phyloP scores from a whole-genome alignment of 345 rosid species.

The Isatis tinctoria region DNA sequence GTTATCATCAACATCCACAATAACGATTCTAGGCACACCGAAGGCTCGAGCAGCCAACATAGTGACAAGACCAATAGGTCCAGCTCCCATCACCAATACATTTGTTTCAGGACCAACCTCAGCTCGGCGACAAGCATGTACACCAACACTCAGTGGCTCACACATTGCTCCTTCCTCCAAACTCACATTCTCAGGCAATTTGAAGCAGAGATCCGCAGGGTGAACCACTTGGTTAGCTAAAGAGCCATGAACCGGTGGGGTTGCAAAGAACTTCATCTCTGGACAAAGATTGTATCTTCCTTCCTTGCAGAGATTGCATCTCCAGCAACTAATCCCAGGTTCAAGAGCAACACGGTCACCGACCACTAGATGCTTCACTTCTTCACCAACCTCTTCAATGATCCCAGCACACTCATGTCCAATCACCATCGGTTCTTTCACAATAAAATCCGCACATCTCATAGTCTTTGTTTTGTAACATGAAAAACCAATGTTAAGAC shows the following conservation, averaged over 20 bases:
- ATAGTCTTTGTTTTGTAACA: constrained; percentile 47
- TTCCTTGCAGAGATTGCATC: constrained; percentile 61
- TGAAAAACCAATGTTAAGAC: neutral
- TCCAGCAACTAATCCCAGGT: constrained; percentile 86
- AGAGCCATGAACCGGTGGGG: constrained; percentile 90
- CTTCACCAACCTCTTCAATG: constrained; percentile 75
- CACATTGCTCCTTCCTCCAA: constrained; percentile 99
- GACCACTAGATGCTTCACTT: constrained; percentile 56
- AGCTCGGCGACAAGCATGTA: constrained; percentile 92
- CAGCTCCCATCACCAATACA: constrained; percentile 77
- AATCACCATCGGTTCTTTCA: constrained; percentile 93
- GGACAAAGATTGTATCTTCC: constrained; percentile 91
- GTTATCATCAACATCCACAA: constrained; percentile 71
- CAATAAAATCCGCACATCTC: constrained; percentile 73
- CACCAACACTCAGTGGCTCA: constrained; percentile 91
- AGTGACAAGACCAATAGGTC: constrained; percentile 93
- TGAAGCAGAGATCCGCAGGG: constrained; percentile 86
- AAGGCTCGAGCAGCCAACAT: constrained; percentile 89
- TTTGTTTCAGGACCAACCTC: constrained; percentile 65
- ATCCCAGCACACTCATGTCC: constrained; percentile 97
- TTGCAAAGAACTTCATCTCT: constrained; percentile 89
- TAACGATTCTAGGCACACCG: constrained; percentile 71
- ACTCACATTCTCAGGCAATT: constrained; percentile 83
- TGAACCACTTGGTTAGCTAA: constrained; percentile 92
- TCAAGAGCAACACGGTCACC: constrained; percentile 91